These are phyloP conservation scores for Zancudomyces culisetae DNA, from an alignment of 371 early-diverging fungal genomes.

Conservation along the genomic window DNA sequence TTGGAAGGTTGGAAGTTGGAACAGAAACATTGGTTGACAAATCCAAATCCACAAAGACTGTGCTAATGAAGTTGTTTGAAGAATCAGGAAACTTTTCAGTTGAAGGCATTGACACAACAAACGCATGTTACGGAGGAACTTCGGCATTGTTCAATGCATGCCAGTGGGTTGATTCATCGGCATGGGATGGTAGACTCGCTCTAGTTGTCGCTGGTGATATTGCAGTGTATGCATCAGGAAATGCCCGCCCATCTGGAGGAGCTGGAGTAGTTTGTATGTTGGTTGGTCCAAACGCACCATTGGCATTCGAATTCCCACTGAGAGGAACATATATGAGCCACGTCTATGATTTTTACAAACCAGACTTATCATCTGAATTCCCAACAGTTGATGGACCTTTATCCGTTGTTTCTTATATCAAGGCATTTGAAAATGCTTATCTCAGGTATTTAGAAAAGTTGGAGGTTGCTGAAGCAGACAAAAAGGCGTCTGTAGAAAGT, in stretches of 20 bases:
- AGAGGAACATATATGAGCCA: slow-evolving; percentile 90
- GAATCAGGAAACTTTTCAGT: slow-evolving; percentile 81
- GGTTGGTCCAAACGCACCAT: slow-evolving; percentile 83
- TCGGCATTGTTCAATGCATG: slow-evolving; percentile 88
- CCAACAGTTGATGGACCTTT: slow-evolving; percentile 90
- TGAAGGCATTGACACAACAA: slow-evolving; percentile 92
- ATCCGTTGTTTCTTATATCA: slow-evolving; percentile 79
- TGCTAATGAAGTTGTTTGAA: slow-evolving; percentile 82
- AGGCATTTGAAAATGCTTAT: slow-evolving; percentile 79
- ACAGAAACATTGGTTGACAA: slow-evolving; percentile 97
- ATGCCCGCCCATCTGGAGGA: slow-evolving; percentile 89
- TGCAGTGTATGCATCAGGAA: slow-evolving; percentile 83
- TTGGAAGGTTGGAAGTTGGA: slow-evolving; percentile 94
- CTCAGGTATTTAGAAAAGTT: slow-evolving; percentile 59
- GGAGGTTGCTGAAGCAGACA: slow-evolving; percentile 9
- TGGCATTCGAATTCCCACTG: slow-evolving; percentile 78
- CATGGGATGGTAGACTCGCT: slow-evolving; percentile 82
- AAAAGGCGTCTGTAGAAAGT: slow-evolving; percentile 32
- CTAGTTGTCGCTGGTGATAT: slow-evolving; percentile 94
- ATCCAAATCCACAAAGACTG: slow-evolving; percentile 91
- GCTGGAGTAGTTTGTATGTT: slow-evolving; percentile 88
- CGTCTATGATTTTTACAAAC: slow-evolving; percentile 96
- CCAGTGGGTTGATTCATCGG: slow-evolving; percentile 86
- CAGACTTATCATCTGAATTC: slow-evolving; percentile 85
- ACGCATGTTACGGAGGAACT: slow-evolving; percentile 98